Conservation (phyloP, 331 rosid genomes). For the Rosa hybrid region DNA sequence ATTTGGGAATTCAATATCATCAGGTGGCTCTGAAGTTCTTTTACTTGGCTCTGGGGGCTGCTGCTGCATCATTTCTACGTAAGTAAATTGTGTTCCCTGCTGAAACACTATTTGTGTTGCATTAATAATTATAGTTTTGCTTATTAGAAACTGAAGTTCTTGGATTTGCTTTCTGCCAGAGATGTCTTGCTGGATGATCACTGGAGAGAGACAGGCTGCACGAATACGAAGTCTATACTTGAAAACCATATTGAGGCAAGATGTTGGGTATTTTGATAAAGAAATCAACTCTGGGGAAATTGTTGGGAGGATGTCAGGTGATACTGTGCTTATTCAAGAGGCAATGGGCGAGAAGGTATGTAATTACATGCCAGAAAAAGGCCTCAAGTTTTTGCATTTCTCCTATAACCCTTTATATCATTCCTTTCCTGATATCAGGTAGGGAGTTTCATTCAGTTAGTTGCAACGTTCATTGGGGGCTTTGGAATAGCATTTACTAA, state of each 20-base stretch:
- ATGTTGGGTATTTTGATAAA: slow-evolving; percentile 69
- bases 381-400: slow-evolving; percentile 1
- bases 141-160: background rate
- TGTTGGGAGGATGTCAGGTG: slow-evolving; percentile 22
- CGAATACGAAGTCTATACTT: slow-evolving; percentile 77
- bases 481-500: slow-evolving; percentile 57
- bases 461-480: slow-evolving; percentile 63
- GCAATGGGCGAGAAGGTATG: slow-evolving; percentile 35
- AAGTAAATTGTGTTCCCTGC: slow-evolving; percentile 32
- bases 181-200: slow-evolving; percentile 79
- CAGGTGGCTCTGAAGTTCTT: slow-evolving; percentile 61
- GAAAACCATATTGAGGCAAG: slow-evolving; percentile 80
- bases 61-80: slow-evolving; percentile 56
- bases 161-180: slow-evolving; percentile 42
- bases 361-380: background rate
- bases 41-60: slow-evolving; percentile 61
- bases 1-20: background rate
- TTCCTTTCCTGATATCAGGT: slow-evolving; percentile 43
- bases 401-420: background rate
- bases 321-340: no score
- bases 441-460: slow-evolving; percentile 62
- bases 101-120: background rate
- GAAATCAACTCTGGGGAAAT: slow-evolving; percentile 78
- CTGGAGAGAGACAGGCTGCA: slow-evolving; percentile 87
- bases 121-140: background rate